These are phyloP conservation scores for Nematodospora anomalae DNA, from an alignment of 1,139 yeast species.

Conservation along the genomic window DNA sequence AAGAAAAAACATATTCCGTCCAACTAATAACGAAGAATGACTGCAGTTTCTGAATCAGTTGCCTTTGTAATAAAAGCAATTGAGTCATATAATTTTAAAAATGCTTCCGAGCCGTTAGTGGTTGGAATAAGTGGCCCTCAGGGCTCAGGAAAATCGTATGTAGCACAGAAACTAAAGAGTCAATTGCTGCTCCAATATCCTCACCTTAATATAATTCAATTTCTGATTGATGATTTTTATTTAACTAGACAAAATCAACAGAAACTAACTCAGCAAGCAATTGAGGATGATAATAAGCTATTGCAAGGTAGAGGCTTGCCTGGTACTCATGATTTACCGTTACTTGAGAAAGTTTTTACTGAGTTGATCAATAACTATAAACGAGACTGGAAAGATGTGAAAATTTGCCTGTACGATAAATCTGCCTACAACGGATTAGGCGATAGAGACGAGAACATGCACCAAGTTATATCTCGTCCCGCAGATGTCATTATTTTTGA, in stretches of 20 bases:
- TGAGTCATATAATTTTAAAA: constrained; percentile 17
- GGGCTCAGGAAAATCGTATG: constrained; percentile 86
- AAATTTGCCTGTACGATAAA: constrained; percentile 78
- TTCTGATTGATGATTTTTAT: constrained; percentile 88
- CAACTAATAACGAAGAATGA: constrained; percentile 12
- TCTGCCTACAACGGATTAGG: constrained; percentile 74
- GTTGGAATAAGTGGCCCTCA: constrained; percentile 86
- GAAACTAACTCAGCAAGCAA: constrained; percentile 36
- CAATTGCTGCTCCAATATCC: constrained; percentile 39
- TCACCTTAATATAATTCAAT: constrained; percentile 46
- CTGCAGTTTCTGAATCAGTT: constrained; percentile 20
- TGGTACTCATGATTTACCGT: constrained; percentile 80
- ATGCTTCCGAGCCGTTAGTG: constrained; percentile 45
- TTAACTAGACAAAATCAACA: constrained; percentile 62
- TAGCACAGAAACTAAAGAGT: constrained; percentile 47
- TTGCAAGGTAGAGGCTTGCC: constrained; percentile 86
- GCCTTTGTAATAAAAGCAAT: constrained; percentile 23
- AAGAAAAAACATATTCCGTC: not conserved
- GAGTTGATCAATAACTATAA: constrained; percentile 16
- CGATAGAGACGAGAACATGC: constrained; percentile 54
- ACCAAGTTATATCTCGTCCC: constrained; percentile 38
- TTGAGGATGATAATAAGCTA: constrained; percentile 46
- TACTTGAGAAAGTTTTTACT: constrained; percentile 20
- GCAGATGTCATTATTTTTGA: constrained; percentile 75
- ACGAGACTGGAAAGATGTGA: constrained; percentile 21